phyloP scores from a whole-genome alignment of 176 grass and related monocot species.

The Rhynchospora tenuis region DNA sequence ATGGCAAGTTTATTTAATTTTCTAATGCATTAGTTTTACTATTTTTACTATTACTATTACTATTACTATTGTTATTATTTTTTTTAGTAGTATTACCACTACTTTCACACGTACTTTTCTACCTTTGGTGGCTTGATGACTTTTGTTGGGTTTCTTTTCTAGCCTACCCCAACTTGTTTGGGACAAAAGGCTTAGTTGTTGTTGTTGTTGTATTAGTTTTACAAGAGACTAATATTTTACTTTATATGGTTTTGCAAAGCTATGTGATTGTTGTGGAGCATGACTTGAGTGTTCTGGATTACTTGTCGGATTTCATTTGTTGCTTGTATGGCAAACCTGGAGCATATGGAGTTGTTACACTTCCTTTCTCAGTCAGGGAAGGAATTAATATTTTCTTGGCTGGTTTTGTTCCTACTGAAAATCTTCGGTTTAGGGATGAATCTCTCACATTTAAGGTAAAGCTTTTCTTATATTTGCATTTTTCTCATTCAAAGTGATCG shows the following conservation, averaged over 20 bases:
- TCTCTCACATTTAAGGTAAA: constrained; percentile 76
- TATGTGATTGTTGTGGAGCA: constrained; percentile 86
- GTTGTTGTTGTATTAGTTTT: constrained; percentile 10
- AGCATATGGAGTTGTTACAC: constrained; percentile 71
- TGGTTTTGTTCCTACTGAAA: constrained; percentile 77
- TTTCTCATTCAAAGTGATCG: neutral
- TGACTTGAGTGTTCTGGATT: constrained; percentile 57
- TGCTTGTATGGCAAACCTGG: constrained; percentile 76
- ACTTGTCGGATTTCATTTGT: constrained; percentile 73
- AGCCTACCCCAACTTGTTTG: no score
- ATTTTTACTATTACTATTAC: no score
- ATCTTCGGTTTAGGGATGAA: constrained; percentile 60
- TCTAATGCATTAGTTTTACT: neutral
- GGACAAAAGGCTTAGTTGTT: no score
- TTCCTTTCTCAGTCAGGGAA: constrained; percentile 72
- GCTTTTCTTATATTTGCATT: neutral
- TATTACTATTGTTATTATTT: no score
- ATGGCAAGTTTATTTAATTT: neutral
- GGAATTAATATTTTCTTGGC: constrained; percentile 76
- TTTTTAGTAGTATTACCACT: no score
- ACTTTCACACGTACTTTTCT: no score
- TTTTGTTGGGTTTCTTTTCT: no score
- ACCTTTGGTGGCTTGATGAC: no score
- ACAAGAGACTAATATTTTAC: neutral
- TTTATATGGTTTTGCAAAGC: constrained; percentile 31